These are phyloP conservation scores for Heritiera fomes DNA, from an alignment of 345 rosid species.

Conservation along the genomic window DNA sequence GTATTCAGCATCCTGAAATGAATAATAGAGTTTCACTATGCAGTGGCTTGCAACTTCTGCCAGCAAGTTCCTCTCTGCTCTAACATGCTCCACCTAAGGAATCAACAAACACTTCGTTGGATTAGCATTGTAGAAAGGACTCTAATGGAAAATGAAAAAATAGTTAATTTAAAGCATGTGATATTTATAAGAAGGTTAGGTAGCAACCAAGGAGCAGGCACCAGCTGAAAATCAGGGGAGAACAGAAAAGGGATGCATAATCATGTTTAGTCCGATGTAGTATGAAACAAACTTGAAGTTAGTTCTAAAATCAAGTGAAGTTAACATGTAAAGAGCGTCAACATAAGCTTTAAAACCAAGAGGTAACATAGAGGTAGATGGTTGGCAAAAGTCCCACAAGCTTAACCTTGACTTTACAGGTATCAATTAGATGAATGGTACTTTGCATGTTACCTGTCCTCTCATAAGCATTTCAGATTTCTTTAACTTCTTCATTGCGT, in stretches of 20 bases:
- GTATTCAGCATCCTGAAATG: conserved; percentile 90
- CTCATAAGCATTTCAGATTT: conserved; percentile 93
- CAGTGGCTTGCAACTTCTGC: conserved; percentile 95
- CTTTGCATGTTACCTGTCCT: conserved; percentile 70
- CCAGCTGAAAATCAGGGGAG: background rate
- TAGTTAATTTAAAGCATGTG: background rate
- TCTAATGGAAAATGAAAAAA: background rate
- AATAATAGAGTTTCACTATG: conserved; percentile 90
- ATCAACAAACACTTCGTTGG: conserved; percentile 12
- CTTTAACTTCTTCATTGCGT: conserved; percentile 97
- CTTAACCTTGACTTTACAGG: background rate
- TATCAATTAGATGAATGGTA: conserved; percentile 13
- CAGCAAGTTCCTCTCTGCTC: conserved; percentile 90
- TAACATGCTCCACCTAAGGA: conserved; percentile 86
- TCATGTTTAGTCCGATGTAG: background rate
- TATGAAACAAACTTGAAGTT: background rate
- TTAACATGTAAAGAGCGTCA: background rate
- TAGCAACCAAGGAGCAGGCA: background rate
- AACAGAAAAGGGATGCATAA: background rate
- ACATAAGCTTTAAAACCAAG: background rate
- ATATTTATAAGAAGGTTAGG: background rate
- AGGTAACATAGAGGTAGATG: background rate
- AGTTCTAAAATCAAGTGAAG: background rate
- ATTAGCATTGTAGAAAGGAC: background rate
- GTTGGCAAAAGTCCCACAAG: background rate